Evolutionary conservation across 345 rosid species (phyloP).

Genomic region (Noccaea caerulescens): DNA sequence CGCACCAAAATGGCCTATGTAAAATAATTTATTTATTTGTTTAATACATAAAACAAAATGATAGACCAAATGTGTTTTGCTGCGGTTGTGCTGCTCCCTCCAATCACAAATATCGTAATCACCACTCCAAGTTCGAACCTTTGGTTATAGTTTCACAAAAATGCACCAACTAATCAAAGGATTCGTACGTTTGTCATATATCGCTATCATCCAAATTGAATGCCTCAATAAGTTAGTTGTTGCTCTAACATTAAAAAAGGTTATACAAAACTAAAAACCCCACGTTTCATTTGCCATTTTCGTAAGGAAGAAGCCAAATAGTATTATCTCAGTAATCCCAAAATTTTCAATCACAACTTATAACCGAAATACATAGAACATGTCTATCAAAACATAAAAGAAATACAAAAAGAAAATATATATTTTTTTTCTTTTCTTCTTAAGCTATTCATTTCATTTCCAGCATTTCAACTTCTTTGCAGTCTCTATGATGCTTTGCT

Average conservation of each 20-base stretch:
- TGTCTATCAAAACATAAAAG: not conserved
- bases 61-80: conserved; percentile 4
- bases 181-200: conserved; percentile 11
- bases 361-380: not conserved
- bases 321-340: not conserved
- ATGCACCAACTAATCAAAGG: not conserved
- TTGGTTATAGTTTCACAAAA: too few relatives aligned
- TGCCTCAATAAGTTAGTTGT: conserved; percentile 31
- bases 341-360: conserved; percentile 1
- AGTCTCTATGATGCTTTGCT: conserved; percentile 59
- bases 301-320: not conserved
- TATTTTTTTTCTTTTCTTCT: too few relatives aligned
- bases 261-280: conserved; percentile 4
- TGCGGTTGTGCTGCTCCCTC: not conserved
- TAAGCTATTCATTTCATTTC: conserved; percentile 35
- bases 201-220: conserved; percentile 38
- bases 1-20: not conserved
- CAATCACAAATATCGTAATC: not conserved
- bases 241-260: conserved; percentile 26
- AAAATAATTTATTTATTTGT: not conserved
- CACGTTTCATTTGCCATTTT: conserved; percentile 41
- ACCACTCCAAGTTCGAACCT: not conserved
- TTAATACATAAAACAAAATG: too few relatives aligned
- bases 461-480: conserved; percentile 65
- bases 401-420: too few relatives aligned